phyloP scores from a whole-genome alignment of 1,139 yeast species.

The Pichia sp. region DNA sequence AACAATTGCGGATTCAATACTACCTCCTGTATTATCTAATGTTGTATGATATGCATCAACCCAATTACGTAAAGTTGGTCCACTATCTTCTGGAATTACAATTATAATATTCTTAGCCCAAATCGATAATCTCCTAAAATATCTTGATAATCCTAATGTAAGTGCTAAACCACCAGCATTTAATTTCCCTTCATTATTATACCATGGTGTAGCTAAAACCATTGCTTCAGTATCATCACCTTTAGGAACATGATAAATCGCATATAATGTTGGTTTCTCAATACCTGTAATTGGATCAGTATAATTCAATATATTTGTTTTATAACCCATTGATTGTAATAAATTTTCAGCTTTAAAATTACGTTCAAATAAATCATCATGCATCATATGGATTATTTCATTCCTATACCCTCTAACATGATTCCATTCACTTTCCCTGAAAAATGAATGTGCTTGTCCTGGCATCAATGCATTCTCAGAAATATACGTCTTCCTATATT shows the following conservation, averaged over 20 bases:
- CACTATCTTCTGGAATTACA: conserved; percentile 72
- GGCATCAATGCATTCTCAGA: conserved; percentile 97
- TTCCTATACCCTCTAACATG: conserved; percentile 76
- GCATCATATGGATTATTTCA: conserved; percentile 40
- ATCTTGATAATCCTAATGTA: conserved; percentile 66
- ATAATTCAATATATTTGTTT: conserved; percentile 39
- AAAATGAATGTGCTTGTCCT: conserved; percentile 87
- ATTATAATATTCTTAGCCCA: conserved; percentile 94
- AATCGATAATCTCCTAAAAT: conserved; percentile 75
- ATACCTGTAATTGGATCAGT: conserved; percentile 13
- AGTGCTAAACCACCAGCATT: conserved; percentile 81
- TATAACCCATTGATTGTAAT: conserved; percentile 68
- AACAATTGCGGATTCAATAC: conserved; percentile 86
- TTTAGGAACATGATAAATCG: conserved; percentile 83
- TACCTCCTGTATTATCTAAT: conserved; percentile 87
- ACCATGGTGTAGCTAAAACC: conserved; percentile 88
- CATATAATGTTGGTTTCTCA: conserved; percentile 47
- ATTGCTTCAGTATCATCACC: conserved; percentile 97
- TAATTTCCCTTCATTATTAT: conserved; percentile 43
- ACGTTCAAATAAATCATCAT: conserved; percentile 29
- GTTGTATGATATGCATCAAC: conserved; percentile 89
- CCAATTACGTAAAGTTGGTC: conserved; percentile 72
- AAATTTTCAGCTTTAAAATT: conserved; percentile 46
- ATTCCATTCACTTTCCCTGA: conserved; percentile 94
- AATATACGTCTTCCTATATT: conserved; percentile 73